Percentiles rank a stretch among this genome's conserved stretches.
phyloP scores from a whole-genome alignment of 1,139 yeast species.

The Lizanozyma gosingica region DNA sequence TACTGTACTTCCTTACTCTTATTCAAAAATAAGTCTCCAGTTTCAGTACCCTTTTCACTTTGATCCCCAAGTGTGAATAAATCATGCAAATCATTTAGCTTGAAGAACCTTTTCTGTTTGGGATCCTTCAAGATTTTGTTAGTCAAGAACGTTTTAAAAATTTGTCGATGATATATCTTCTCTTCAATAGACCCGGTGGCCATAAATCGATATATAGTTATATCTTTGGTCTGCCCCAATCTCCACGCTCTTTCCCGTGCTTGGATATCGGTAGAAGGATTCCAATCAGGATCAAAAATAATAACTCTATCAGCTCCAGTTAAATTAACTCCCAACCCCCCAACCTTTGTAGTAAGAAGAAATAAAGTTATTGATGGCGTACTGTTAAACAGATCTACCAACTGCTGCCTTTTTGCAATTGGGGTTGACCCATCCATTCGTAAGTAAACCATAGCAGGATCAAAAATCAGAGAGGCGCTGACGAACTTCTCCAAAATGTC shows the following conservation, averaged over 20 bases:
- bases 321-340: constrained; percentile 88
- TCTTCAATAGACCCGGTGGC: constrained; percentile 96
- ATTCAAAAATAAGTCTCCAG: constrained; percentile 46
- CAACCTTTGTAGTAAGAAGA: constrained; percentile 85
- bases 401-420: constrained; percentile 60
- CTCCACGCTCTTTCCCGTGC: constrained; percentile 98
- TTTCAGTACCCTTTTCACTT: constrained; percentile 57
- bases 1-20: constrained; percentile 37
- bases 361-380: constrained; percentile 55
- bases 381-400: constrained; percentile 74
- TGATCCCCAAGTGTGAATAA: constrained; percentile 76
- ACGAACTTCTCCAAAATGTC: constrained; percentile 68
- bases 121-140: constrained; percentile 94
- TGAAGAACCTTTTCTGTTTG: constrained; percentile 85
- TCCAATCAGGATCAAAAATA: constrained; percentile 97
- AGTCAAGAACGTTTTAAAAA: constrained; percentile 87
- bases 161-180: constrained; percentile 92
- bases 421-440: constrained; percentile 96
- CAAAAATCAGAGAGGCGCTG: constrained; percentile 25
- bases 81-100: constrained; percentile 86
- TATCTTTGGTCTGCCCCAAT: constrained; percentile 88
- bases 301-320: constrained; percentile 95
- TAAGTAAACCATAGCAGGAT: constrained; percentile 39
- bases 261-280: constrained; percentile 94
- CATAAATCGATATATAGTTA: constrained; percentile 86